Percentiles rank a stretch among this genome's conserved stretches.
Evolutionary conservation across 163 green algal species (phyloP).

Genomic region (Chlorella variabilis): DNA sequence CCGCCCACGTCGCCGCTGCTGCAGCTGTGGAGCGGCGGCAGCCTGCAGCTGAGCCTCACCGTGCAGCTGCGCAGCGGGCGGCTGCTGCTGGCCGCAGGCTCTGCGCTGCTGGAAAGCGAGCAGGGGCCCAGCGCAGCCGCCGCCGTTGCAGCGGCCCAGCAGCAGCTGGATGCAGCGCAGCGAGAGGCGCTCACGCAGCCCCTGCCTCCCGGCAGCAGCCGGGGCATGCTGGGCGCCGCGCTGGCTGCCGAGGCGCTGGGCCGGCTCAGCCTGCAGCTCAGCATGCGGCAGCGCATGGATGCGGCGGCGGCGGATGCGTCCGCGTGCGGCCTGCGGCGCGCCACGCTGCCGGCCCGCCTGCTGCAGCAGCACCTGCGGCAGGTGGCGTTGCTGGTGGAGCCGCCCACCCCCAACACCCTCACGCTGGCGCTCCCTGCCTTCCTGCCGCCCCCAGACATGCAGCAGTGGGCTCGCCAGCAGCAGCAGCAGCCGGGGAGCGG

Average conservation of each 20-base stretch:
- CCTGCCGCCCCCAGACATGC: conserved; percentile 27
- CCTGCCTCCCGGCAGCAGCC: conserved; percentile 16
- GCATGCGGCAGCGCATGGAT: conserved; percentile 13
- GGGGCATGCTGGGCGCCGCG: conserved; percentile 28
- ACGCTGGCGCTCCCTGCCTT: conserved; percentile 26
- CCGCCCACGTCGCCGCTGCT: conserved; percentile 13
- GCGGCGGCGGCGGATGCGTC: conserved; percentile 10
- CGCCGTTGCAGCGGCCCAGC: conserved; percentile 7
- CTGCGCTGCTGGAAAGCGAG: conserved; percentile 2
- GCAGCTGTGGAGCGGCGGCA: conserved; percentile 22
- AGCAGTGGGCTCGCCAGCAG: background rate
- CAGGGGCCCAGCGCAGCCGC: background rate
- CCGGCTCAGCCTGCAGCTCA: conserved; percentile 9
- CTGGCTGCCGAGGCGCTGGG: conserved; percentile 9
- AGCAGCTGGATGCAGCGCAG: conserved; percentile 22
- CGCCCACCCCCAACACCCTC: background rate
- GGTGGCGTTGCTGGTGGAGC: background rate
- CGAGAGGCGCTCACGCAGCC: conserved; percentile 17
- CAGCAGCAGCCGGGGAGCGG: background rate
- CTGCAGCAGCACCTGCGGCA: background rate
- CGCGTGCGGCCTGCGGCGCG: background rate
- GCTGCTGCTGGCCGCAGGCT: conserved; percentile 15
- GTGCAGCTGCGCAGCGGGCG: conserved; percentile 25
- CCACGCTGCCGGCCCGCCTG: conserved; percentile 11
- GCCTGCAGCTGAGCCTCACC: conserved; percentile 26